Evolutionary conservation across 352 stramenopile species (phyloP), one percentile per base, ranked within the genome.

Genomic region (Achlya hypogyna): DNA sequence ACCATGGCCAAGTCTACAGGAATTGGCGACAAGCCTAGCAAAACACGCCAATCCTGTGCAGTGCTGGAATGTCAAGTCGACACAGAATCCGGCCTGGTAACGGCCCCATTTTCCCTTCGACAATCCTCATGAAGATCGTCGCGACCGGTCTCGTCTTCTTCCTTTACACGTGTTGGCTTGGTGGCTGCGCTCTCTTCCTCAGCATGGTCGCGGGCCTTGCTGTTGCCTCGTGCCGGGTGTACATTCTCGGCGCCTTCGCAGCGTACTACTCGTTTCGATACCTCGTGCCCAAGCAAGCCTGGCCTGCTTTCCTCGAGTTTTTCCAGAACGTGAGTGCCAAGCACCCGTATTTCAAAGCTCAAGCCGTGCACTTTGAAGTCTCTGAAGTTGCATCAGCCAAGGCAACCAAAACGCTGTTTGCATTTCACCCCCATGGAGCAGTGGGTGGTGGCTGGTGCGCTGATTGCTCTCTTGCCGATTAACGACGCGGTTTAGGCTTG

Each of bases 351-450:
- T 86, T 84, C 31, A 14, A 56, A 16, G 42, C 22, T 16, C 49
- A 69, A 43, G 51, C 10, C 9, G 27, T 22, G 40, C 27, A 22
- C 47, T n/a, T 40, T 31, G 32, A 20, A 27, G 60, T 4, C 31
- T 69, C 18, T 38, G 47, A 18, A 49, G 22, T 49, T 49, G 42
- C 22, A 51, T 71, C 5, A 76, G 84, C 58, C 23, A 22, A 63
- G 3, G 72, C 78, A 20, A 77, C 84, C 60, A 75, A 71, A 20
- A 63, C 81, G 4, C 68, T 88, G 51, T 78, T 82, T 35, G 73
- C 74, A 20, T 89, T 87, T 68, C 81, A 91, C 49, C 81, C 82
- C 27, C 82, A 89, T 43, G 82, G 82, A 29, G 73, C 86, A 18
- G 56, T 88, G n/a, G 77, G 77, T 3, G 78, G 72, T 51, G 81